phyloP scores from a whole-genome alignment of 148 eudicot genomes.

The Cornus florida region DNA sequence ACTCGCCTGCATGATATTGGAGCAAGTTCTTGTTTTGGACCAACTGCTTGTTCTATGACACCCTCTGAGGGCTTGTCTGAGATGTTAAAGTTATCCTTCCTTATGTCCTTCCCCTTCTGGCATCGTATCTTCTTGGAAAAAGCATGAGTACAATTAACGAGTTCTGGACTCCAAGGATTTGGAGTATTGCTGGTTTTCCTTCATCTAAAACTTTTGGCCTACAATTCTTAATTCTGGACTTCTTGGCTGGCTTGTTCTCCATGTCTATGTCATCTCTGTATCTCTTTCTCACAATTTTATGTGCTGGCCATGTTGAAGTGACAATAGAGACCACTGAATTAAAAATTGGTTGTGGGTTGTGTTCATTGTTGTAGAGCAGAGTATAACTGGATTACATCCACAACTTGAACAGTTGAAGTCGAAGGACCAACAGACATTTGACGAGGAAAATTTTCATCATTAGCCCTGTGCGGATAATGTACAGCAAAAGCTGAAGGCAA shows the following conservation, averaged over 20 bases:
- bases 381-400: too few relatives aligned
- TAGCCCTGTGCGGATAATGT: too few relatives aligned
- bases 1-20: background rate
- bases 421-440: too few relatives aligned
- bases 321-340: too few relatives aligned
- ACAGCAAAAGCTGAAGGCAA: too few relatives aligned
- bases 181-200: slow-evolving; percentile 19
- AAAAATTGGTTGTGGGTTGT: background rate
- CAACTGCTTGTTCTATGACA: background rate
- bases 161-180: slow-evolving; percentile 10
- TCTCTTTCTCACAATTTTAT: slow-evolving; percentile 4
- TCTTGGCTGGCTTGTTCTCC: slow-evolving; percentile 12
- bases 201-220: slow-evolving; percentile 33
- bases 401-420: too few relatives aligned
- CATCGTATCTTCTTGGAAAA: too few relatives aligned
- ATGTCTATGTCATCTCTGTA: slow-evolving; percentile 4
- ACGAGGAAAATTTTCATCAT: too few relatives aligned
- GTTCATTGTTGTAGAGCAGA: background rate
- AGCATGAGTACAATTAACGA: too few relatives aligned
- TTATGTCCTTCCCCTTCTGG: slow-evolving; percentile 7
- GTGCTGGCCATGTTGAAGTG: too few relatives aligned
- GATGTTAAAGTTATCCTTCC: background rate
- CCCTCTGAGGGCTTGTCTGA: background rate
- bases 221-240: slow-evolving; percentile 21
- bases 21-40: background rate